Evolutionary conservation across 2,329 filamentous ascomycete genomes (phyloP).

Genomic region (Bertia moriformis): DNA sequence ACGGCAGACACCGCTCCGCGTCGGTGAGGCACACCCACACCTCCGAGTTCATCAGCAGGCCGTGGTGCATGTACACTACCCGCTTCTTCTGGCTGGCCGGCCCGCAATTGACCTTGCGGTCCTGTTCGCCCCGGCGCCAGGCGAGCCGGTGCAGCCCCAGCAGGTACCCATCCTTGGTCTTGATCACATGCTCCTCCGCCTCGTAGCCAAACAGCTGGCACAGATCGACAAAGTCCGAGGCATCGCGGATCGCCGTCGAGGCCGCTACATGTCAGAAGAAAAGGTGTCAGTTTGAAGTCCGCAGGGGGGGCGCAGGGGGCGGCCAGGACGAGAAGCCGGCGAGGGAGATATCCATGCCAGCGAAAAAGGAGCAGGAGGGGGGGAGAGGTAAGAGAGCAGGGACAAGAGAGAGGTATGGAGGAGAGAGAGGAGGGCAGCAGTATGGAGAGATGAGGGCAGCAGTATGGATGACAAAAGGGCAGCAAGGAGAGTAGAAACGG

Average conservation of each 20-base stretch:
- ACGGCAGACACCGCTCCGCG: slow-evolving; percentile 71
- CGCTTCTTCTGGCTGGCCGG: slow-evolving; percentile 58
- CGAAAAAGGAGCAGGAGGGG: not conserved
- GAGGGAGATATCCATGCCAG: not conserved
- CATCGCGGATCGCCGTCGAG: slow-evolving; percentile 67
- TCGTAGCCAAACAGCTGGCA: slow-evolving; percentile 82
- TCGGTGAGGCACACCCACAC: slow-evolving; percentile 93
- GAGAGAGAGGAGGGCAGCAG: not conserved
- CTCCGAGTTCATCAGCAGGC: slow-evolving; percentile 95
- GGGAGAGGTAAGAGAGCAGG: slow-evolving; percentile 1
- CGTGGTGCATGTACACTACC: slow-evolving; percentile 88
- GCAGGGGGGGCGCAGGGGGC: no score
- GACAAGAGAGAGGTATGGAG: slow-evolving; percentile 3
- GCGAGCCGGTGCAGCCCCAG: slow-evolving; percentile 78
- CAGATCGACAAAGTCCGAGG: slow-evolving; percentile 86
- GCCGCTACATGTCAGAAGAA: slow-evolving; percentile 40
- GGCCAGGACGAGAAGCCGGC: not conserved
- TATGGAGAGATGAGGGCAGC: not conserved
- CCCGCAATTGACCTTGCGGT: slow-evolving; percentile 61
- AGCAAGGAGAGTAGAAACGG: not conserved
- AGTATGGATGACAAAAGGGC: not conserved
- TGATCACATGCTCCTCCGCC: slow-evolving; percentile 89
- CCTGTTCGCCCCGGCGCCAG: slow-evolving; percentile 69
- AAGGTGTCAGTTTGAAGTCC: slow-evolving; percentile 45
- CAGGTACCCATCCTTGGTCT: slow-evolving; percentile 86